A percentile compares a stretch with the other conserved stretches of the same genome.
phyloP scores from a whole-genome alignment of 441 rosid species.

The Codiaeum variegatum region DNA sequence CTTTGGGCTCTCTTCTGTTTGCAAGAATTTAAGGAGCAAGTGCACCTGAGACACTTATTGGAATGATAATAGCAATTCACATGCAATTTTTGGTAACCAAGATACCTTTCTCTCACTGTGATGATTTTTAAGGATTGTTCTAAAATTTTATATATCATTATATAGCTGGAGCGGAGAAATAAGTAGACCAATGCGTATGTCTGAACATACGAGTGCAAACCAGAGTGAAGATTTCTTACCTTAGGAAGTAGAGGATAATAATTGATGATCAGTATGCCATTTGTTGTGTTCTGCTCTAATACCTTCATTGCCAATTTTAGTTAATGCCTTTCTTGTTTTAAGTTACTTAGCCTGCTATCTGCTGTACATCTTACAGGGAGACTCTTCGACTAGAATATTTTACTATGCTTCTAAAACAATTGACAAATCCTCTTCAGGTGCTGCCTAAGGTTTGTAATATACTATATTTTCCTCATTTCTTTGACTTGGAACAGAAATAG shows the following conservation, averaged over 20 bases:
- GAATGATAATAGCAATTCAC: background rate
- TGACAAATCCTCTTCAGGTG: slow-evolving; percentile 76
- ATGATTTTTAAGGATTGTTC: background rate
- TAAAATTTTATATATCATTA: background rate
- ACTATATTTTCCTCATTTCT: background rate
- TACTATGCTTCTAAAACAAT: slow-evolving; percentile 56
- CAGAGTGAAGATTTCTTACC: background rate
- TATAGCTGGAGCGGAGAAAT: background rate
- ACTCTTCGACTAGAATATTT: slow-evolving; percentile 78
- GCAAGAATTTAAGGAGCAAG: background rate
- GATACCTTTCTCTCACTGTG: background rate
- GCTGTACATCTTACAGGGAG: slow-evolving; percentile 48
- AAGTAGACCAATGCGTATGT: background rate
- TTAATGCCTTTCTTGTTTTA: background rate
- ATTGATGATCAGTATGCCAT: background rate
- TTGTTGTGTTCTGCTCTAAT: background rate
- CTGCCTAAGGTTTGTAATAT: slow-evolving; percentile 69
- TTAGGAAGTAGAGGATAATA: background rate
- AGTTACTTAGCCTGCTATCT: slow-evolving; percentile 16
- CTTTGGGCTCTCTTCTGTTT: background rate
- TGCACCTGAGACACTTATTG: background rate
- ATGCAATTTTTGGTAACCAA: background rate
- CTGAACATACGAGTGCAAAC: background rate
- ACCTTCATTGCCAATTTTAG: background rate
- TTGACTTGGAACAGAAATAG: background rate